Conservation (phyloP, 345 rosid species). For the Bruguiera parviflora region DNA sequence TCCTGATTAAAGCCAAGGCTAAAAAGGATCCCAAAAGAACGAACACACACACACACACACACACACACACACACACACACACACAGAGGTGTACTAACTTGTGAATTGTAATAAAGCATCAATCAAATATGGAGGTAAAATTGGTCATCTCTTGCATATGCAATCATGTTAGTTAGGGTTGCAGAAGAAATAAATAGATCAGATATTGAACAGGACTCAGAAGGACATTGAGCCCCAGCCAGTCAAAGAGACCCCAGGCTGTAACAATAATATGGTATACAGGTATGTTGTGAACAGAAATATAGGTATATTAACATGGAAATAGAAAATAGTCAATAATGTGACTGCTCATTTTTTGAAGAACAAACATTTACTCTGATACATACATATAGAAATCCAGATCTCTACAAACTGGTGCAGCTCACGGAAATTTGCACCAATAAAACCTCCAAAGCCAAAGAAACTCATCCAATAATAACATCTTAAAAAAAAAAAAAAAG, state of each 20-base stretch:
- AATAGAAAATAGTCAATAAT: slow-evolving; percentile 14
- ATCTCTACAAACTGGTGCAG: slow-evolving; percentile 12
- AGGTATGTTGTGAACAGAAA: slow-evolving; percentile 7
- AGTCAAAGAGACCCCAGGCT: neutral
- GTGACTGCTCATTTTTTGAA: neutral
- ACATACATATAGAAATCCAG: slow-evolving; percentile 15
- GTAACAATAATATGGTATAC: neutral
- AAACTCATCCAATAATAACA: neutral
- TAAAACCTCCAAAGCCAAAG: slow-evolving; percentile 4
- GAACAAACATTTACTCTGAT: slow-evolving; percentile 8
- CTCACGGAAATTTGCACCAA: slow-evolving; percentile 18
- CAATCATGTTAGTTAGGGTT: slow-evolving; percentile 1
- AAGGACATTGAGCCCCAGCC: slow-evolving; percentile 25
- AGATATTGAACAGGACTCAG: neutral
- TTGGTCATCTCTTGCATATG: neutral
- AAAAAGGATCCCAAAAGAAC: no score
- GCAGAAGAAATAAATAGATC: slow-evolving; percentile 1
- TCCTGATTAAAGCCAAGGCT: no score
- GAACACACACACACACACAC: no score
- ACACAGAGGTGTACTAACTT: no score
- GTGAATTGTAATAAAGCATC: no score
- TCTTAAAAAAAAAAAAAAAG: neutral
- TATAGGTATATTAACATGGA: slow-evolving; percentile 9
- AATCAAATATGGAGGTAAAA: no score
- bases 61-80: no score